Conservation (phyloP, 139 green algal species). For the Micractinium conductrix region DNA sequence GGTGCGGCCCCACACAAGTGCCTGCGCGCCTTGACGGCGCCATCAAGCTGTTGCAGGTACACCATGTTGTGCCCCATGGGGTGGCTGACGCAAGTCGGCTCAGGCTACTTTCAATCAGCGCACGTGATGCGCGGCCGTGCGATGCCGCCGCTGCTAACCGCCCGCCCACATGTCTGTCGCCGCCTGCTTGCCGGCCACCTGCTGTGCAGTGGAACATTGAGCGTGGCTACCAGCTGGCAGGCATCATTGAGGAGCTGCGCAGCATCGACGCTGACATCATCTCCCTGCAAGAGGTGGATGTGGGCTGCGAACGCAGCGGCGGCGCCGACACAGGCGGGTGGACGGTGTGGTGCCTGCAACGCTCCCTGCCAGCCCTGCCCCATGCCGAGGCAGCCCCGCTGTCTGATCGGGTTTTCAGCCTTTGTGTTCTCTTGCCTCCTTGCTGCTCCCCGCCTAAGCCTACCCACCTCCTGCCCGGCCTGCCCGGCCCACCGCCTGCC, state of each 20-base stretch:
- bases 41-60: slow-evolving; percentile 40
- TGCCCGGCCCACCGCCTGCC: not conserved
- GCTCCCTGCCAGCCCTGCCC: no score
- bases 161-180: not conserved
- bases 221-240: slow-evolving; percentile 83
- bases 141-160: not conserved
- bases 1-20: not conserved
- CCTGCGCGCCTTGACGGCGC: not conserved
- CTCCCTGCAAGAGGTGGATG: slow-evolving; percentile 84
- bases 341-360: no score
- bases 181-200: not conserved
- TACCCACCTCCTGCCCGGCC: not conserved
- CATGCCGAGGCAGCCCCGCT: no score
- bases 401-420: no score
- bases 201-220: slow-evolving; percentile 90
- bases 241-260: slow-evolving; percentile 75
- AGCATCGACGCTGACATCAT: slow-evolving; percentile 77
- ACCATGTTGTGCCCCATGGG: no score
- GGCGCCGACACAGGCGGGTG: slow-evolving; percentile 47
- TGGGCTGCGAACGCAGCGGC: slow-evolving; percentile 77
- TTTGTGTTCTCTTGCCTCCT: no score
- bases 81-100: no score
- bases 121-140: no score
- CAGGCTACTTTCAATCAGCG: no score
- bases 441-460: no score